Evolutionary conservation across 2,329 filamentous ascomycete genomes (phyloP), one percentile per base, ranked within the genome.

Genomic region (Sporothrix brunneoviolacea): DNA sequence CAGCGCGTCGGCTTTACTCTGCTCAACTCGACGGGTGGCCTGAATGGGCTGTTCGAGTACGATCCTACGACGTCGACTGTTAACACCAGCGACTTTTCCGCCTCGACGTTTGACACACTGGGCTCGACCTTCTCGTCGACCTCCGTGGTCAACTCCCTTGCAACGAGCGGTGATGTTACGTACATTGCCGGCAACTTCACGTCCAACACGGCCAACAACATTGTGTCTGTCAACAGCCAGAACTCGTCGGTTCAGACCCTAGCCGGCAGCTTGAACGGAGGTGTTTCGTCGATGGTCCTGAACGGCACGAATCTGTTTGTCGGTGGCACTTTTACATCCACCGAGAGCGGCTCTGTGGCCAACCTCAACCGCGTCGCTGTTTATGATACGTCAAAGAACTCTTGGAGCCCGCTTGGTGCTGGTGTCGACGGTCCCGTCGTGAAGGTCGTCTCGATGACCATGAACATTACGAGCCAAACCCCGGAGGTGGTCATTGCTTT

Each of bases 1-100:
- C 91, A 94, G 62, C 80, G 86, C 50, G 82, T 97, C 36, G 82
- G 84, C 9, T 95, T 96, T 65, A 83, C 74, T 19, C 72, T 88
- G 41, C 76, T 84, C 57, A 83, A 82, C 56, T 85, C 86, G 3
- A 87, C 83, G 41, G 87, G 86, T 45, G 88, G 87, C 3, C 71
- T 98, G 48, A 96, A 96, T 62, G 90, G 90, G 8, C 71, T 98
- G 2, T 97, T 87, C 64, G 93, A 97, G 61, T 96, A 88, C 63
- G 79, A 94, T 59, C 88, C 91, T 0, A 75, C 73, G 16, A 63
- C 76, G 52, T 71, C 74, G 12, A 72, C 74, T 0, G 70, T 86
- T 30, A 74, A 81, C 56, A 74, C 75, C 1, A 77, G 72, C 21
- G 71, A 88, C 57, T 82, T 94, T 52, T 74, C 80, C 13, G 76